These are phyloP conservation scores for Bipolaris oryzae DNA, from an alignment of 2,329 filamentous ascomycete genomes.

Conservation along the genomic window DNA sequence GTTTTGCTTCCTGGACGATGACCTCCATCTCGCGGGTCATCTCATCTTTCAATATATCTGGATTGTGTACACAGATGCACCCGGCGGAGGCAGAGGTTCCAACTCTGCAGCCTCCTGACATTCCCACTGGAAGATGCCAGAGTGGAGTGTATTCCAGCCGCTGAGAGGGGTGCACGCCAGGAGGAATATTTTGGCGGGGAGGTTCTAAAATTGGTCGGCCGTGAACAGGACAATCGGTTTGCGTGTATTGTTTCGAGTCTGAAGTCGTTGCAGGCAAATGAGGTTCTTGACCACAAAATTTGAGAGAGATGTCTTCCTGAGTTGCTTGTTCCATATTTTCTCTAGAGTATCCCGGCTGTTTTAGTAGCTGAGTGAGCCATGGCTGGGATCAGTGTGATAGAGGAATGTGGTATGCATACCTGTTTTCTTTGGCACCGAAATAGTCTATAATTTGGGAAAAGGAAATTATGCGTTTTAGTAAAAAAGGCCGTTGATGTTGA, in stretches of 20 bases:
- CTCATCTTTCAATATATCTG: background rate
- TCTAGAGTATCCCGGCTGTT: background rate
- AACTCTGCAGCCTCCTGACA: slow-evolving; percentile 4
- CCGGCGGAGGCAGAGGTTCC: slow-evolving; percentile 11
- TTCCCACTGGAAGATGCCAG: background rate
- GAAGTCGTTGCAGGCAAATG: background rate
- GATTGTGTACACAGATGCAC: slow-evolving; percentile 6
- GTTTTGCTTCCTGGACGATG: background rate
- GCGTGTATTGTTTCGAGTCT: background rate
- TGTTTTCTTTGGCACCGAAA: background rate
- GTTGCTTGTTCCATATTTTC: background rate
- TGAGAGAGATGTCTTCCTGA: slow-evolving; percentile 1
- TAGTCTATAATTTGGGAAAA: background rate
- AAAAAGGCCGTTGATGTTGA: too few relatives aligned
- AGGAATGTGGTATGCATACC: background rate
- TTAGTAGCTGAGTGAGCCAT: background rate
- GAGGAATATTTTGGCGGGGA: background rate
- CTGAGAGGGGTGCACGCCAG: background rate
- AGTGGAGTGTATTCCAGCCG: slow-evolving; percentile 2
- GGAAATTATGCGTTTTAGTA: too few relatives aligned
- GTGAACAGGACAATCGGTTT: background rate
- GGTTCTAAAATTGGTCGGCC: background rate
- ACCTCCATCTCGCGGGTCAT: slow-evolving; percentile 8
- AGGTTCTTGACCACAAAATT: background rate
- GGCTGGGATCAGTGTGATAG: background rate